A percentile compares a stretch with the other conserved stretches of the same genome.
Conservation (phyloP, 1,284 basidiomycete species). For the Lignosus rhinocerotis region DNA sequence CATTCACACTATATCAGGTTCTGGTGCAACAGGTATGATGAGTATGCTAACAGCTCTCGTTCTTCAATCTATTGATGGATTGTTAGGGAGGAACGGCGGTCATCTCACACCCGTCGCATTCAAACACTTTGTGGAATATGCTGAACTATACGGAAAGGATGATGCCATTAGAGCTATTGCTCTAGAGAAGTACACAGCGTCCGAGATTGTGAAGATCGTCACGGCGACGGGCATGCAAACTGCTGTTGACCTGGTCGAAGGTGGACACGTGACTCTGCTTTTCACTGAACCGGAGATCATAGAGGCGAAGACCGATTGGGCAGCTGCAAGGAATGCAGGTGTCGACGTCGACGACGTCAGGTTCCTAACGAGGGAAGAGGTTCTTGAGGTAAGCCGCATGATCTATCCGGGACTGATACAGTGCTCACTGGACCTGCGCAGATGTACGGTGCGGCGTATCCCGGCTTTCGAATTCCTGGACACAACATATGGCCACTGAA, state of each 20-base stretch:
- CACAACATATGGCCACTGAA: constrained; percentile 80
- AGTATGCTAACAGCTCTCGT: background rate
- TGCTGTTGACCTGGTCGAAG: constrained; percentile 63
- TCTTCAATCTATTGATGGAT: background rate
- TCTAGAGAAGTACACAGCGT: constrained; percentile 60
- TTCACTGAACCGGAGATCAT: constrained; percentile 47
- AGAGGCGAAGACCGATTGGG: constrained; percentile 44
- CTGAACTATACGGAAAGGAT: constrained; percentile 44
- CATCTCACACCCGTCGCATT: constrained; percentile 64
- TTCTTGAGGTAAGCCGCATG: constrained; percentile 42
- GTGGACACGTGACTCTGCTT: constrained; percentile 56
- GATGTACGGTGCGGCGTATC: constrained; percentile 57
- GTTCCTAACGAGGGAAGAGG: constrained; percentile 51
- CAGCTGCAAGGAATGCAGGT: constrained; percentile 56
- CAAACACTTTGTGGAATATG: constrained; percentile 43
- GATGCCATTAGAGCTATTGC: constrained; percentile 56
- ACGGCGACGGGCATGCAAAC: constrained; percentile 42
- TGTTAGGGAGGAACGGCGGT: constrained; percentile 72
- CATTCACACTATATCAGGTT: constrained; percentile 47
- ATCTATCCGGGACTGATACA: no score
- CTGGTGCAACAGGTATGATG: constrained; percentile 72
- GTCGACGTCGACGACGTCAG: constrained; percentile 45
- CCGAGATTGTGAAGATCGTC: constrained; percentile 52
- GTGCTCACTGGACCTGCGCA: constrained; percentile 26
- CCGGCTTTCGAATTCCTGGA: constrained; percentile 50